These are phyloP conservation scores for Hygrocybe punicea DNA, from an alignment of 768 basidiomycete species.

Conservation along the genomic window DNA sequence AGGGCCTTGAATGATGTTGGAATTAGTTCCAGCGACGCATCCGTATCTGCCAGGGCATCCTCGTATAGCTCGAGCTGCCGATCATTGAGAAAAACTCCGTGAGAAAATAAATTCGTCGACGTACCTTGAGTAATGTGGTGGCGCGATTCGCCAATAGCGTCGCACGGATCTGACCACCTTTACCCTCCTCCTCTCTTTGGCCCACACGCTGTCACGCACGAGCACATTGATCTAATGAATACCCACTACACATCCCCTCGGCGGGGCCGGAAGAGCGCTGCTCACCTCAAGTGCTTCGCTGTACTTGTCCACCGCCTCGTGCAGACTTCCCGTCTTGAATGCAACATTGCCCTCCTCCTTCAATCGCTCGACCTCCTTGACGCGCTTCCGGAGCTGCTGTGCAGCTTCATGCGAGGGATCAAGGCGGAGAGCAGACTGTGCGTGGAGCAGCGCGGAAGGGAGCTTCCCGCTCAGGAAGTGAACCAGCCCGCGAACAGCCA, in stretches of 20 bases:
- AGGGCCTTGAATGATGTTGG: slow-evolving; percentile 79
- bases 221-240: slow-evolving; percentile 1
- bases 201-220: slow-evolving; percentile 55
- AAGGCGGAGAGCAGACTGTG: slow-evolving; percentile 63
- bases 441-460: slow-evolving; percentile 68
- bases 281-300: slow-evolving; percentile 66
- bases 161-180: slow-evolving; percentile 78
- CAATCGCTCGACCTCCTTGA: slow-evolving; percentile 76
- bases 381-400: slow-evolving; percentile 65
- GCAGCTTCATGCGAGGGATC: slow-evolving; percentile 77
- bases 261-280: background rate
- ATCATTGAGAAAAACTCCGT: slow-evolving; percentile 8
- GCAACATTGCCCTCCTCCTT: slow-evolving; percentile 82
- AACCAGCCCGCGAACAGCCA: slow-evolving; percentile 74
- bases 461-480: slow-evolving; percentile 72
- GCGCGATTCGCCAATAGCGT: slow-evolving; percentile 82
- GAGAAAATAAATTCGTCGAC: background rate
- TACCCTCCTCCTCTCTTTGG: slow-evolving; percentile 62
- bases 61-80: slow-evolving; percentile 58
- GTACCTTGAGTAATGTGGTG: slow-evolving; percentile 72
- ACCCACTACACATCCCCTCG: background rate
- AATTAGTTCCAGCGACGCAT: slow-evolving; percentile 58
- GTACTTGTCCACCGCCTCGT: slow-evolving; percentile 68
- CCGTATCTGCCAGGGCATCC: slow-evolving; percentile 70
- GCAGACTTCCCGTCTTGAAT: slow-evolving; percentile 60